A percentile compares a stretch with the other conserved stretches of the same genome.
Evolutionary conservation across 2,329 filamentous ascomycete genomes (phyloP).

Genomic region (Claviceps paspali): DNA sequence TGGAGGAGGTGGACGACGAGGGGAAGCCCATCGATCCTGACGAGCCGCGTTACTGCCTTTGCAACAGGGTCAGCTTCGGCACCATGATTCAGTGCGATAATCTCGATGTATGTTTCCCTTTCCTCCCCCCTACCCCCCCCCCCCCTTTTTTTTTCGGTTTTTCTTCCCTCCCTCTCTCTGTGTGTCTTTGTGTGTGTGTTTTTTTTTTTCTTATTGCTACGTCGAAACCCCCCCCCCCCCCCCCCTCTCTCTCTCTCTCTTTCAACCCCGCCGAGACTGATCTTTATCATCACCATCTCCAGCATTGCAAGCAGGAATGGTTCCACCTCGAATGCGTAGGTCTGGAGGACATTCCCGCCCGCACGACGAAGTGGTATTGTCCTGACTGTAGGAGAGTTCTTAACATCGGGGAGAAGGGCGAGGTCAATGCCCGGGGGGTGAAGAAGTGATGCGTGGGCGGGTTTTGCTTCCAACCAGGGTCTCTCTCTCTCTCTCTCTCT

Average conservation of each 20-base stretch:
- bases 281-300: too few species aligned
- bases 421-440: conserved; percentile 43
- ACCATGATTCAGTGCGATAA: conserved; percentile 78
- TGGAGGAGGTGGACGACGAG: conserved; percentile 51
- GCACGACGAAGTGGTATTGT: conserved; percentile 74
- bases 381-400: conserved; percentile 53
- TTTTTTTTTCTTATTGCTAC: not conserved
- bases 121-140: not conserved
- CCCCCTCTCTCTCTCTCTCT: too few species aligned
- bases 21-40: conserved; percentile 58
- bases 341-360: conserved; percentile 49
- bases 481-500: not conserved
- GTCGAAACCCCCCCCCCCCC: not conserved
- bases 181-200: too few species aligned
- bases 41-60: conserved; percentile 64
- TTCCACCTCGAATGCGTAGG: conserved; percentile 70
- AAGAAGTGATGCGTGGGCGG: conserved; percentile 25
- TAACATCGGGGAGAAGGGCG: conserved; percentile 47
- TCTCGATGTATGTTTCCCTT: conserved; percentile 42
- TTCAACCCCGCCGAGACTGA: too few species aligned
- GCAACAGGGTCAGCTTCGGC: conserved; percentile 66
- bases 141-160: too few species aligned
- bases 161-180: too few species aligned
- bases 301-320: conserved; percentile 68
- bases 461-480: too few species aligned